Percentiles rank a stretch among this genome's conserved stretches.
phyloP scores from a whole-genome alignment of 1,284 basidiomycete species.

The Cryptococcus hybrid region DNA sequence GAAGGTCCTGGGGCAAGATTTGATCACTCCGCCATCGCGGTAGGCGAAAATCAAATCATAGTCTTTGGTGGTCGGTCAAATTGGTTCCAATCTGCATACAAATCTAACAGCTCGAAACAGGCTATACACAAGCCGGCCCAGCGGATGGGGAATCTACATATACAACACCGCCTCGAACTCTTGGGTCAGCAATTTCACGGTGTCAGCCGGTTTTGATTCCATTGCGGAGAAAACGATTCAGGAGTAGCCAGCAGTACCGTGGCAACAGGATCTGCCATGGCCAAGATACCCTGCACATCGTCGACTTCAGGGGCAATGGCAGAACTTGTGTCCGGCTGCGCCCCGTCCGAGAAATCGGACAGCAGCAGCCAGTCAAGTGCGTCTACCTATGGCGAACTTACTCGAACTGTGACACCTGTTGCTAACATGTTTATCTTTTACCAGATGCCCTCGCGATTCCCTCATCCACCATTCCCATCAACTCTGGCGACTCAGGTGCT shows the following conservation, averaged over 20 bases:
- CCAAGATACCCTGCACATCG: too few species aligned
- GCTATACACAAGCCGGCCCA: constrained; percentile 23
- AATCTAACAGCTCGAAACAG: constrained; percentile 10
- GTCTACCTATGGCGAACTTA: not conserved
- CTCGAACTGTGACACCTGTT: not conserved
- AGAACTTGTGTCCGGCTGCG: too few species aligned
- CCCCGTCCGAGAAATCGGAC: not conserved
- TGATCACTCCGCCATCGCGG: constrained; percentile 68
- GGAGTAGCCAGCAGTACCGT: not conserved
- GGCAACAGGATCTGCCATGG: not conserved
- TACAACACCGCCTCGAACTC: constrained; percentile 17
- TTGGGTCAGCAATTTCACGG: constrained; percentile 15
- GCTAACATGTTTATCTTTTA: not conserved
- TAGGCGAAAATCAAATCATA: constrained; percentile 60
- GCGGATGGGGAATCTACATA: constrained; percentile 22
- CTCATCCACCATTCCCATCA: not conserved
- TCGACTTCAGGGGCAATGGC: too few species aligned
- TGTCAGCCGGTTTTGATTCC: not conserved
- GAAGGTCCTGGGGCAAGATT: constrained; percentile 59
- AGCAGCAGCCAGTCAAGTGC: not conserved
- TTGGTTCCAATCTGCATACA: not conserved
- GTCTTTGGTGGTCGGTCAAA: constrained; percentile 70
- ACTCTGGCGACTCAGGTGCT: constrained; percentile 12
- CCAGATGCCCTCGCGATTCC: not conserved
- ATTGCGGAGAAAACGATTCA: not conserved